Percentiles rank a stretch among this genome's conserved stretches.
These are phyloP conservation scores for Epichloe aotearoae DNA, from an alignment of 2,329 filamentous ascomycete genomes.

Conservation along the genomic window DNA sequence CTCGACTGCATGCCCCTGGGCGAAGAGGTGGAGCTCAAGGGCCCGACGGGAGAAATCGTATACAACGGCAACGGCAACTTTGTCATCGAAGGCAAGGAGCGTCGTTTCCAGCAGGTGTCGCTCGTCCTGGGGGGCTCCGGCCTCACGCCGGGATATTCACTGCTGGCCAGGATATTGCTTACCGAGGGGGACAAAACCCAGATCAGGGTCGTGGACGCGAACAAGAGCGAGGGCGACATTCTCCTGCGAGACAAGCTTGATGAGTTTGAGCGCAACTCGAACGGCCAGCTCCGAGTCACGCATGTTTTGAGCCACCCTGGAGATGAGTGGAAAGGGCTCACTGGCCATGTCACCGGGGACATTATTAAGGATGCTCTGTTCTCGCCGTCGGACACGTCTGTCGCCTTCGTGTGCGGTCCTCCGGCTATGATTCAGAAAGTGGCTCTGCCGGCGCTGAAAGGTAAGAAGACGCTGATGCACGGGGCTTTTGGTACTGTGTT, in stretches of 20 bases:
- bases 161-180: conserved; percentile 30
- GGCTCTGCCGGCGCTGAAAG: conserved; percentile 32
- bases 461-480: conserved; percentile 6
- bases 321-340: conserved; percentile 30
- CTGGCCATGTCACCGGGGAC: conserved; percentile 28
- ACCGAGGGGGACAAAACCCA: conserved; percentile 20
- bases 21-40: conserved; percentile 36
- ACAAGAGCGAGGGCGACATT: conserved; percentile 33
- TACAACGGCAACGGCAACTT: conserved; percentile 35
- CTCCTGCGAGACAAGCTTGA: conserved; percentile 29
- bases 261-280: conserved; percentile 21
- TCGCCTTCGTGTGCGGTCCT: conserved; percentile 35
- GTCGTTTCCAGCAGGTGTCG: conserved; percentile 28
- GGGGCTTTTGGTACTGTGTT: no score
- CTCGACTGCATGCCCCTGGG: conserved; percentile 34
- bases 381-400: conserved; percentile 24
- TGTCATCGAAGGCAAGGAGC: conserved; percentile 26
- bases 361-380: conserved; percentile 28
- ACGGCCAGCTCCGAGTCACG: conserved; percentile 27
- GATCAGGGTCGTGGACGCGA: conserved; percentile 32
- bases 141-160: conserved; percentile 37
- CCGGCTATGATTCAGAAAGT: conserved; percentile 37
- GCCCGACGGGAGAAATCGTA: conserved; percentile 35
- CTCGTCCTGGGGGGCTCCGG: conserved; percentile 38
- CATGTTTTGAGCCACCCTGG: conserved; percentile 33